Evolutionary conservation across 139 green algal species (phyloP).

Genomic region (Chlorella sp.): DNA sequence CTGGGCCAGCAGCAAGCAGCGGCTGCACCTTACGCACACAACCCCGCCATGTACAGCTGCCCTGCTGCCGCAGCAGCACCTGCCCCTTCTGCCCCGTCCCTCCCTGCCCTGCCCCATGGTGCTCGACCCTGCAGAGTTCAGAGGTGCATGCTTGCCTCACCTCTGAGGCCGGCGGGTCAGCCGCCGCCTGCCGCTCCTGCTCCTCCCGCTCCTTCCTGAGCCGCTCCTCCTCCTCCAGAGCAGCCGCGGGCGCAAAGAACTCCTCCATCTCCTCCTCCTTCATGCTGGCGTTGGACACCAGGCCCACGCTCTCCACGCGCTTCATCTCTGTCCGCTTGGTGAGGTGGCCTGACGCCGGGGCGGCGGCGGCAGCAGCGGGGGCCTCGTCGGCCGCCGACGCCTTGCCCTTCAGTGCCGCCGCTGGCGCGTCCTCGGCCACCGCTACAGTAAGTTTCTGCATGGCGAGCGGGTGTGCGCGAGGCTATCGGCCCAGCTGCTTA

Average conservation of each 20-base stretch:
- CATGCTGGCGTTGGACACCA: constrained; percentile 48
- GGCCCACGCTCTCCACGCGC: constrained; percentile 18
- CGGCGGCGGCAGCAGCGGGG: neutral
- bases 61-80: no score
- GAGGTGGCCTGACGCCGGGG: neutral
- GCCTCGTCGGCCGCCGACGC: neutral
- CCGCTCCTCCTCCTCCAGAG: constrained; percentile 70
- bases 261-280: constrained; percentile 64
- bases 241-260: constrained; percentile 56
- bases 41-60: no score
- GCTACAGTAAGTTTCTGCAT: constrained; percentile 1
- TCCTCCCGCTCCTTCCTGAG: constrained; percentile 64
- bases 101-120: no score
- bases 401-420: constrained; percentile 7
- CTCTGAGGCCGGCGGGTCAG: constrained; percentile 4
- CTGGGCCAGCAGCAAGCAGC: neutral
- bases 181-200: constrained; percentile 48
- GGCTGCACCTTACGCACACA: no score
- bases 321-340: constrained; percentile 18
- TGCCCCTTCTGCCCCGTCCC: no score
- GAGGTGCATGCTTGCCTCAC: neutral
- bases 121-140: neutral
- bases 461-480: neutral
- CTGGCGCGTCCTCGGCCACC: constrained; percentile 1
- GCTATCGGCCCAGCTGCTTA: neutral